phyloP scores from a whole-genome alignment of 768 basidiomycete species.

The Thelephora aurantiotincta region DNA sequence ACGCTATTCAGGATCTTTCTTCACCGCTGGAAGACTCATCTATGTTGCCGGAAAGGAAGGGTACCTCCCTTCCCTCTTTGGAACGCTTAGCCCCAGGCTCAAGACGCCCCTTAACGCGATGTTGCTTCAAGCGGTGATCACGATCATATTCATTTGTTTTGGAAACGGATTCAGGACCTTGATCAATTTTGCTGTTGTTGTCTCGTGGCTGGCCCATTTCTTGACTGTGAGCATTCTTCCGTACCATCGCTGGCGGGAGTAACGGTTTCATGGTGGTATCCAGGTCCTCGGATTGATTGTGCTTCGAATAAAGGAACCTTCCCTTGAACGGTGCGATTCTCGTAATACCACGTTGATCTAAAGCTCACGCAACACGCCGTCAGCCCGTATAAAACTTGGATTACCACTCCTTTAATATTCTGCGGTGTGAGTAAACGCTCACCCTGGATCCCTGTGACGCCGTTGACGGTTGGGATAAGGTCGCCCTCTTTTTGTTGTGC shows the following conservation, averaged over 20 bases:
- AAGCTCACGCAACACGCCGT: conserved; percentile 1
- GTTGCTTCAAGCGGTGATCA: conserved; percentile 60
- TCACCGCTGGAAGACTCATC: conserved; percentile 73
- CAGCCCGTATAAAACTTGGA: conserved; percentile 89
- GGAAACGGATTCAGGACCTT: conserved; percentile 84
- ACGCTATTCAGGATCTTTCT: conserved; percentile 38
- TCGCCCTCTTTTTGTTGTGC: conserved; percentile 78
- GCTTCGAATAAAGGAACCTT: conserved; percentile 80
- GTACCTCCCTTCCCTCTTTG: conserved; percentile 77
- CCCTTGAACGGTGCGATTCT: conserved; percentile 51
- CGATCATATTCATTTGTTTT: conserved; percentile 64
- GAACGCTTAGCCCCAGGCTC: conserved; percentile 55
- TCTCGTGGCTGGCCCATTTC: conserved; percentile 81
- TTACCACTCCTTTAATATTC: conserved; percentile 80
- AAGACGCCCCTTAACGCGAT: conserved; percentile 86
- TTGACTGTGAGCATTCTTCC: conserved; percentile 39
- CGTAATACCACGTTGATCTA: background rate
- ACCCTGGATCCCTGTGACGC: background rate
- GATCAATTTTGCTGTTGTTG: conserved; percentile 82
- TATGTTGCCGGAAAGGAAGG: conserved; percentile 82
- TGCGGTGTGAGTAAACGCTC: conserved; percentile 46
- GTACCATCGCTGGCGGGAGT: background rate
- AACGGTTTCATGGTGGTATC: background rate
- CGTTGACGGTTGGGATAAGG: conserved; percentile 25
- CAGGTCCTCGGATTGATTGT: conserved; percentile 84